These are phyloP conservation scores for Penicillium sp. DNA, from an alignment of 2,329 filamentous ascomycete genomes.

Conservation along the genomic window DNA sequence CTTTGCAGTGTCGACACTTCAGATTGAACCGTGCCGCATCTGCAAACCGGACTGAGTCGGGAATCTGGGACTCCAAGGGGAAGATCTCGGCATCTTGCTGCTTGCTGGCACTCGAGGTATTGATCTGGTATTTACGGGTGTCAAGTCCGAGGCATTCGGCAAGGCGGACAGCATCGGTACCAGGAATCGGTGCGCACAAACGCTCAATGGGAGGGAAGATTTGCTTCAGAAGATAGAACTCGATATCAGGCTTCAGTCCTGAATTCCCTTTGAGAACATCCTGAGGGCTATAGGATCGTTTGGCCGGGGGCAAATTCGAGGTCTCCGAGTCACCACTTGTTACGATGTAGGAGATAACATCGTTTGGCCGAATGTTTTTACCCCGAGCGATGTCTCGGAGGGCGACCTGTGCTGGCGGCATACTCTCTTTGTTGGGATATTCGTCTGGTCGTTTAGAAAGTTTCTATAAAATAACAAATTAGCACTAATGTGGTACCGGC, in stretches of 20 bases:
- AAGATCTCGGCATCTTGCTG: conserved; percentile 73
- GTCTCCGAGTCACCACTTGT: conserved; percentile 69
- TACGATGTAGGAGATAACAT: conserved; percentile 95
- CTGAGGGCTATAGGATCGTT: conserved; percentile 84
- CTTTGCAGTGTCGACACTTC: conserved; percentile 80
- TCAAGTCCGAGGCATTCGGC: conserved; percentile 95
- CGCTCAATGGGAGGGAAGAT: conserved; percentile 97
- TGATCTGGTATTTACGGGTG: conserved; percentile 80
- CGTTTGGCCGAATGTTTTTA: conserved; percentile 86
- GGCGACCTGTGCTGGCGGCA: conserved; percentile 97
- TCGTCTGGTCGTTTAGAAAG: conserved; percentile 92
- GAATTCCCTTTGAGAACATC: conserved; percentile 81
- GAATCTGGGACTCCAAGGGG: conserved; percentile 91
- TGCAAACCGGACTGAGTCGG: conserved; percentile 86
- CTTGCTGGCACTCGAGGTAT: conserved; percentile 57
- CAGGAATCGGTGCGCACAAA: conserved; percentile 92
- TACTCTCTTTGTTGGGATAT: conserved; percentile 90
- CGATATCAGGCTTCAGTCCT: conserved; percentile 82
- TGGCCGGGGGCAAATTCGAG: conserved; percentile 68
- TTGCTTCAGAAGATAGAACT: conserved; percentile 98
- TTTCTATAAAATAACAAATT: conserved; percentile 57
- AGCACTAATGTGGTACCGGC: conserved; percentile 8
- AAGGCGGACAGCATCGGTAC: conserved; percentile 86
- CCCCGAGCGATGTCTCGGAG: conserved; percentile 84
- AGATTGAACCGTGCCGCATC: conserved; percentile 77